These are phyloP conservation scores for Orbilia quercus DNA, from an alignment of 2,329 filamentous ascomycete species.

Conservation along the genomic window DNA sequence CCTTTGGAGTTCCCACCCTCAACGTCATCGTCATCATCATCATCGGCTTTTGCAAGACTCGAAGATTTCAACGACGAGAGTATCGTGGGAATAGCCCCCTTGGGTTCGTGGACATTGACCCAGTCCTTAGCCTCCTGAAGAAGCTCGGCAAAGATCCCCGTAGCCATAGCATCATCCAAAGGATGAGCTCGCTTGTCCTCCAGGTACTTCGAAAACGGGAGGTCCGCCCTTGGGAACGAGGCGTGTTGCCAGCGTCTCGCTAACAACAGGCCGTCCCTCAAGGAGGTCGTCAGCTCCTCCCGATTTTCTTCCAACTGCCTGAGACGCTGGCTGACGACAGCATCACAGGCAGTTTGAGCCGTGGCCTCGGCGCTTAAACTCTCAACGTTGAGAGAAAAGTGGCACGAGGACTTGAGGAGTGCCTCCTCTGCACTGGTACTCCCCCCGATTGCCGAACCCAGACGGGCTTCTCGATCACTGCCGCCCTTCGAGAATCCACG, in stretches of 20 bases:
- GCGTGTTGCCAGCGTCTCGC: conserved; percentile 3
- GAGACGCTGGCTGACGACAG: conserved; percentile 61
- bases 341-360: conserved; percentile 61
- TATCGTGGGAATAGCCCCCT: conserved; percentile 2
- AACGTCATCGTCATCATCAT: conserved; percentile 51
- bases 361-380: conserved; percentile 14
- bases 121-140: conserved; percentile 44
- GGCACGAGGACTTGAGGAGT: conserved; percentile 66
- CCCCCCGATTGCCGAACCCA: conserved; percentile 66
- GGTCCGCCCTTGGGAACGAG: conserved; percentile 19
- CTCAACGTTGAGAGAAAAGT: conserved; percentile 60
- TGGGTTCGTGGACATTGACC: conserved; percentile 9
- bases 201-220: conserved; percentile 47
- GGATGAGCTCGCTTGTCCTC: conserved; percentile 44
- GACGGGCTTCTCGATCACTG: conserved; percentile 62
- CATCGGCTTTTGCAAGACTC: conserved; percentile 16
- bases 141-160: conserved; percentile 23
- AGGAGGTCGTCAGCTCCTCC: conserved; percentile 57
- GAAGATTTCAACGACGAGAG: conserved; percentile 25
- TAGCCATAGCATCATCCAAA: conserved; percentile 40
- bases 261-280: conserved; percentile 49
- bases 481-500: conserved; percentile 62
- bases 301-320: conserved; percentile 58
- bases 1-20: conserved; percentile 30
- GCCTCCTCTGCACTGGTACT: conserved; percentile 68